Conservation (phyloP, 495 filamentous ascomycete species). For the Aeminium ludgeri region DNA sequence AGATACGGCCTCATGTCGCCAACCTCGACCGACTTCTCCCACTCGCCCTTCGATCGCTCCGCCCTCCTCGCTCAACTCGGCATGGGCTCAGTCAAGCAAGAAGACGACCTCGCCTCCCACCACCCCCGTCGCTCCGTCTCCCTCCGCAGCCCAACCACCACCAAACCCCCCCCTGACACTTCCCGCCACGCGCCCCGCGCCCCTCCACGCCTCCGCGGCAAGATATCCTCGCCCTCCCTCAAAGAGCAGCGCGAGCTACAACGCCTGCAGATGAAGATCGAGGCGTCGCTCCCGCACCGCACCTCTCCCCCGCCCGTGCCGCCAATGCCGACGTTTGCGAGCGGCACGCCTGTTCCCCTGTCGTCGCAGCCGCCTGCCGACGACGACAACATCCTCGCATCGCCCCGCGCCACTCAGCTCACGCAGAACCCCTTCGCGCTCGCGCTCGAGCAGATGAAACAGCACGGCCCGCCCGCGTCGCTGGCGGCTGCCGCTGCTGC, state of each 20-base stretch:
- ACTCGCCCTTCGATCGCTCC: slow-evolving; percentile 15
- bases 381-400: slow-evolving; percentile 21
- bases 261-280: slow-evolving; percentile 22
- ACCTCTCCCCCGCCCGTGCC: not conserved
- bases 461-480: slow-evolving; percentile 11
- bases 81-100: slow-evolving; percentile 10
- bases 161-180: not conserved
- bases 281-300: slow-evolving; percentile 18
- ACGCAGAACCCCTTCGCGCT: slow-evolving; percentile 27
- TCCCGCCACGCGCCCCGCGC: slow-evolving; percentile 5
- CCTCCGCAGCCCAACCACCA: not conserved
- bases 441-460: not conserved
- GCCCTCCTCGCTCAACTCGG: slow-evolving; percentile 12
- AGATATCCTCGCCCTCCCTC: slow-evolving; percentile 23
- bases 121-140: slow-evolving; percentile 5
- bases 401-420: slow-evolving; percentile 27
- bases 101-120: not conserved
- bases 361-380: too few relatives aligned
- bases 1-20: slow-evolving; percentile 22
- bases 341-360: too few relatives aligned
- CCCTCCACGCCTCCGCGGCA: slow-evolving; percentile 15
- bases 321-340: slow-evolving; percentile 9
- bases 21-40: slow-evolving; percentile 16
- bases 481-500: not conserved
- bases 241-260: slow-evolving; percentile 22